Conservation (phyloP, 257 asterid genomes). For the Nyctanthes arbortristis region DNA sequence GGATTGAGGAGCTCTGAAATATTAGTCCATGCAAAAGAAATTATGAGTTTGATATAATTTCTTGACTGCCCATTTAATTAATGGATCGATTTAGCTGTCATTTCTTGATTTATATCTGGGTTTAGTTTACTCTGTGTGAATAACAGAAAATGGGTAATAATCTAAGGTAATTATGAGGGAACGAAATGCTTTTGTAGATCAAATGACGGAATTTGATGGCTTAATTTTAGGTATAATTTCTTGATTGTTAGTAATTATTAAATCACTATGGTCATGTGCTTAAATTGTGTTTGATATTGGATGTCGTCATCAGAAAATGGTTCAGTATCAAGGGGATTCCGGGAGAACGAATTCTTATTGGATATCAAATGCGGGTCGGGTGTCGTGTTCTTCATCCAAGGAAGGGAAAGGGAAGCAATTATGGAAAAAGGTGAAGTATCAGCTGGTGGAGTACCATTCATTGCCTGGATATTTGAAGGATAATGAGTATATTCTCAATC, state of each 20-base stretch:
- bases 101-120: neutral
- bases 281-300: conserved; percentile 23
- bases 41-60: neutral
- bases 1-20: neutral
- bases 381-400: conserved; percentile 22
- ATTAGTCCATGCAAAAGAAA: conserved; percentile 1
- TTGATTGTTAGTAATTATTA: neutral
- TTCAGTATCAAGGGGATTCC: conserved; percentile 31
- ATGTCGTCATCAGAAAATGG: conserved; percentile 49
- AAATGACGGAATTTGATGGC: neutral
- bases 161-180: neutral
- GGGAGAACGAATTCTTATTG: conserved; percentile 19
- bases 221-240: neutral
- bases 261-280: neutral
- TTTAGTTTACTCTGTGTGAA: neutral
- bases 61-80: neutral
- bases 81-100: no score
- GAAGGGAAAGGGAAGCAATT: conserved; percentile 70
- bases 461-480: conserved; percentile 92
- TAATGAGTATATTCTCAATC: conserved; percentile 74
- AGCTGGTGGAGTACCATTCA: conserved; percentile 88
- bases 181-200: neutral
- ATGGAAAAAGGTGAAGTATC: conserved; percentile 93
- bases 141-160: neutral
- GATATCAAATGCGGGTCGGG: conserved; percentile 38